Evolutionary conservation across 2,329 filamentous ascomycete genomes (phyloP).

Genomic region (Cladosporium sp.): DNA sequence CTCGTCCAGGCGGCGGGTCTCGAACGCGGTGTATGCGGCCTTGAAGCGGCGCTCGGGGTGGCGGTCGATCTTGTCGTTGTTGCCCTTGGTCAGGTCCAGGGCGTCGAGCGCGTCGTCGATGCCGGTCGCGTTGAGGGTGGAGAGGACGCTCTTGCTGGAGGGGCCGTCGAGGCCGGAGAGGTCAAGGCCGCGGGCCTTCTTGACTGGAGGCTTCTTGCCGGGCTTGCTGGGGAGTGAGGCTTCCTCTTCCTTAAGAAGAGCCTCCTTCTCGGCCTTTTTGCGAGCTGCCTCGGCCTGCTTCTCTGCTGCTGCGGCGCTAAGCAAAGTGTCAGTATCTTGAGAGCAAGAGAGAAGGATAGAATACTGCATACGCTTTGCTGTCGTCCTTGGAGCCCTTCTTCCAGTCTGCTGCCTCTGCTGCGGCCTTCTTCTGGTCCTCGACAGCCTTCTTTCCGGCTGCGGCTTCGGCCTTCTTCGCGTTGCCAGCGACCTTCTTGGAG

Average conservation of each 20-base stretch:
- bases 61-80: slow-evolving; percentile 73
- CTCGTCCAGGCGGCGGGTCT: slow-evolving; percentile 78
- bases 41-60: slow-evolving; percentile 88
- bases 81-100: slow-evolving; percentile 65
- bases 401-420: slow-evolving; percentile 77
- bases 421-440: slow-evolving; percentile 66
- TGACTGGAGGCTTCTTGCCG: slow-evolving; percentile 63
- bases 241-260: slow-evolving; percentile 81
- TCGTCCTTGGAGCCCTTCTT: slow-evolving; percentile 79
- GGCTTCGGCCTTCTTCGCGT: slow-evolving; percentile 88
- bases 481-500: slow-evolving; percentile 85
- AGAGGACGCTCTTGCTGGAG: slow-evolving; percentile 50
- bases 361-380: slow-evolving; percentile 69
- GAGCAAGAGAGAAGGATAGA: neutral
- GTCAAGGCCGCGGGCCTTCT: slow-evolving; percentile 67
- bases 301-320: slow-evolving; percentile 77
- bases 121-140: slow-evolving; percentile 75
- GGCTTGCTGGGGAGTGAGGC: slow-evolving; percentile 63
- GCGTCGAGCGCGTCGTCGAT: slow-evolving; percentile 95
- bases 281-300: slow-evolving; percentile 80
- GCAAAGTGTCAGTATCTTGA: slow-evolving; percentile 18
- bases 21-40: slow-evolving; percentile 79
- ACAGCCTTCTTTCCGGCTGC: slow-evolving; percentile 77
- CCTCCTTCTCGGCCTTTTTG: slow-evolving; percentile 91
- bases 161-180: slow-evolving; percentile 70